phyloP scores from a whole-genome alignment of 164 flowering plant species.

The Protea cynaroides region DNA sequence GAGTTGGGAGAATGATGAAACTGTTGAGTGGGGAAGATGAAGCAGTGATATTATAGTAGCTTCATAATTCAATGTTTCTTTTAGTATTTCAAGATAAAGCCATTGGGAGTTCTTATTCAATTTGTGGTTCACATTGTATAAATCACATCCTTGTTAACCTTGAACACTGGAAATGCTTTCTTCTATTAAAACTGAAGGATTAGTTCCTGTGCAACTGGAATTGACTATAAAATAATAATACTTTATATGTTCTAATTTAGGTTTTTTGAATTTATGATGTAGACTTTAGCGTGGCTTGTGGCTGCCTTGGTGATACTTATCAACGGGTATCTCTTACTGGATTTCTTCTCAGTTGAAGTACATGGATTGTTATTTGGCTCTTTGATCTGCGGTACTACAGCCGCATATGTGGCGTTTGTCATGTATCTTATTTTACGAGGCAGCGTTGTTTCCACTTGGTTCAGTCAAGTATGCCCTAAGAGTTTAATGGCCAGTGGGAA shows the following conservation, averaged over 20 bases:
- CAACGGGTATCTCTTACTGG: constrained; percentile 31
- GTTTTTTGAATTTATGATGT: not conserved
- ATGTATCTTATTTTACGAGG: constrained; percentile 48
- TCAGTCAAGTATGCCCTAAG: constrained; percentile 26
- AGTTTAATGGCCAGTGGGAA: constrained; percentile 15
- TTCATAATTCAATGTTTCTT: no score
- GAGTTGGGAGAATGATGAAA: no score
- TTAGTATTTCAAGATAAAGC: no score
- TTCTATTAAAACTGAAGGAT: not conserved
- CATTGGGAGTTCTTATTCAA: no score
- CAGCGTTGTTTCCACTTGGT: constrained; percentile 28
- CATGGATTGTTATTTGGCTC: constrained; percentile 16
- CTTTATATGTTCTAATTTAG: not conserved
- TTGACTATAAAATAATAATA: not conserved
- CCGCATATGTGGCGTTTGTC: constrained; percentile 58
- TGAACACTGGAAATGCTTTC: not conserved
- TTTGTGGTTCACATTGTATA: not conserved
- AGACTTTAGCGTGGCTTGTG: constrained; percentile 20
- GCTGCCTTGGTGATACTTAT: constrained; percentile 27
- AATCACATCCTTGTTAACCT: not conserved
- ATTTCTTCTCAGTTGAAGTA: constrained; percentile 19
- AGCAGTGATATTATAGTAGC: no score
- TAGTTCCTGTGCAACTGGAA: not conserved
- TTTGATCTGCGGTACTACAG: constrained; percentile 19
- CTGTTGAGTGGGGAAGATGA: no score